Evolutionary conservation across 805 yeast species (phyloP), one percentile per base, ranked within the genome.

Genomic region (Candida suzukii): DNA sequence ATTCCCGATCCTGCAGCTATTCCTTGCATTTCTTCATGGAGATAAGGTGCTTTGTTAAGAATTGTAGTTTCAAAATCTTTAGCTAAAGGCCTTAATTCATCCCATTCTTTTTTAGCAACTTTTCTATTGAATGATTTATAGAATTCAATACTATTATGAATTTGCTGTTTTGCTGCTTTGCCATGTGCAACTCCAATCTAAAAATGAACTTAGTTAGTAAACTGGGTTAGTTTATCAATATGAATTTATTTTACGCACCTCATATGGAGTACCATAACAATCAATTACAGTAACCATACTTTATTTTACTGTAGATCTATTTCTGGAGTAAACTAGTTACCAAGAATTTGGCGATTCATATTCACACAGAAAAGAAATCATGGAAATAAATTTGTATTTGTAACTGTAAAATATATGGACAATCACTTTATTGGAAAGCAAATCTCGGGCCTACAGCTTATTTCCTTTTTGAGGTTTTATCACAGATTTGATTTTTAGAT

Each of bases 191-290:
- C 38, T 4, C 46, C 46, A 39, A 44, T 41, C 46, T 44, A 21
- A 28, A 17, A 12, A 4, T n/a, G n/a, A n/a, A n/a, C n/a, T n/a
- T n/a, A n/a, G n/a, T n/a, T n/a, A n/a, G n/a, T n/a, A n/a, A n/a
- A n/a, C n/a, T n/a, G n/a, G n/a, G n/a, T n/a, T n/a, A n/a, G n/a
- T n/a, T n/a, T n/a, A n/a, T n/a, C n/a, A n/a, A n/a, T n/a, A n/a
- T n/a, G 7, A 8, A 3, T 4, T 4, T 7, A 4, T 19, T n/a
- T 18, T 7, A 27, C 46, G 21, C 30, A 43, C 46, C 38, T 43
- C 41, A 30, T 41, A 43, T 17, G 46, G 46, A n/a, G 44, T 43
- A 9, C 46, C 46, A 28, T 43, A 41, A 25, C 46, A 43, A 28
- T 43, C 36, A 37, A 43, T 30, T 7, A 41, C 31, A 1, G 33